phyloP scores from a whole-genome alignment of 1,284 basidiomycete genomes.

The Volvariella volvacea region DNA sequence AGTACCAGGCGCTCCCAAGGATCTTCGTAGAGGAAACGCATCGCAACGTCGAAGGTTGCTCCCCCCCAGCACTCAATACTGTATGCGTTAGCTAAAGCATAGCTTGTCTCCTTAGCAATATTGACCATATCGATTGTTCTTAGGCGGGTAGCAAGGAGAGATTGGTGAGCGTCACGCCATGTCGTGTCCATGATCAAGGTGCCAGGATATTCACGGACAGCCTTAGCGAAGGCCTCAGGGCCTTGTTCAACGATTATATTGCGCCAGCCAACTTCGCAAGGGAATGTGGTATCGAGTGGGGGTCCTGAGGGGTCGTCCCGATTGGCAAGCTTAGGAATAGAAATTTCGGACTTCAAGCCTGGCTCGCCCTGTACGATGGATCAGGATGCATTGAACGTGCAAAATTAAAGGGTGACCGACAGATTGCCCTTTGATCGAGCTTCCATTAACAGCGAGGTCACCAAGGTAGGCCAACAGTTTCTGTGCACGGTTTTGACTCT shows the following conservation, averaged over 20 bases:
- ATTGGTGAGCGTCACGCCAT: slow-evolving; percentile 99
- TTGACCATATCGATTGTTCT: slow-evolving; percentile 98
- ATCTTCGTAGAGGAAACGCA: slow-evolving; percentile 99
- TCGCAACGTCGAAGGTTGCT: slow-evolving; percentile 98
- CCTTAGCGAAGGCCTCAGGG: slow-evolving; percentile 98
- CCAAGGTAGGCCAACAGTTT: slow-evolving; percentile 96
- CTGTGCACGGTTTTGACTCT: slow-evolving; percentile 97
- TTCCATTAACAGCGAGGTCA: slow-evolving; percentile 97
- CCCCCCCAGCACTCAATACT: slow-evolving; percentile 99
- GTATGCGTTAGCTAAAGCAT: slow-evolving; percentile 94
- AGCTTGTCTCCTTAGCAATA: slow-evolving; percentile 97
- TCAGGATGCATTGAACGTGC: slow-evolving; percentile 1
- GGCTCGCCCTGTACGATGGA: slow-evolving; percentile 69
- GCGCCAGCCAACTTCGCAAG: slow-evolving; percentile 92
- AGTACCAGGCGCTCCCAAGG: slow-evolving; percentile 95
- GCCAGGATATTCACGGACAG: slow-evolving; percentile 94
- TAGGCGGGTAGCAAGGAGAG: slow-evolving; percentile 92
- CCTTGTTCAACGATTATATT: slow-evolving; percentile 99
- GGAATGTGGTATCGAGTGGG: slow-evolving; percentile 74
- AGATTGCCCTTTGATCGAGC: slow-evolving; percentile 88
- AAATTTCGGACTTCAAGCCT: slow-evolving; percentile 87
- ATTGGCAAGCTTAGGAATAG: slow-evolving; percentile 78
- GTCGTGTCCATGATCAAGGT: slow-evolving; percentile 97
- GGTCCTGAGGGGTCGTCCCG: slow-evolving; percentile 70
- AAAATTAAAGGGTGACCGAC: slow-evolving; percentile 25